phyloP scores from a whole-genome alignment of 2,329 filamentous ascomycete genomes.

The Penicillium olsonii region DNA sequence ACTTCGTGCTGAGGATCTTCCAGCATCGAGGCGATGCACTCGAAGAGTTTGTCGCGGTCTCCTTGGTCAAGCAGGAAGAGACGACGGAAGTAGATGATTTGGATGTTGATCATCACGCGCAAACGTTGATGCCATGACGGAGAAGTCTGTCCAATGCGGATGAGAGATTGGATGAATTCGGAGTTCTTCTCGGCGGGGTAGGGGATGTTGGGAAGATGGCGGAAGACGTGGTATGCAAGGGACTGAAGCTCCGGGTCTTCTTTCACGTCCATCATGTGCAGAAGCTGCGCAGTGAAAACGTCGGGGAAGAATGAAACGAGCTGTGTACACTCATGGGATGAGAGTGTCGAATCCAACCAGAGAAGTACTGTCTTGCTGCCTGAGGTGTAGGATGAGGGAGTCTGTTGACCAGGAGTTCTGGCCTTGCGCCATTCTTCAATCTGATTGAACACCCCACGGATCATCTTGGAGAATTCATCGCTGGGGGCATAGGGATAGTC shows the following conservation, averaged over 20 bases:
- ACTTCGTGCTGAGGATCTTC: conserved; percentile 91
- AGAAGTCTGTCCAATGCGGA: conserved; percentile 81
- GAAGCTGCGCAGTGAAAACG: conserved; percentile 83
- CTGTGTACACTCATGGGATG: conserved; percentile 88
- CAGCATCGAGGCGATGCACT: conserved; percentile 94
- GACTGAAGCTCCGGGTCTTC: conserved; percentile 95
- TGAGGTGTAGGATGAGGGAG: conserved; percentile 89
- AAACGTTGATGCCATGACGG: conserved; percentile 94
- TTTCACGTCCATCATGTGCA: conserved; percentile 99
- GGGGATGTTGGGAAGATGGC: conserved; percentile 92
- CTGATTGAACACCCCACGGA: conserved; percentile 73
- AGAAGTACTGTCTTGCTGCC: conserved; percentile 93
- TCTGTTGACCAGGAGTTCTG: conserved; percentile 83
- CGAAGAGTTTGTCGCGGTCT: conserved; percentile 79
- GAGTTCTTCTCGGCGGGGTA: conserved; percentile 84
- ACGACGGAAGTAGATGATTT: conserved; percentile 96
- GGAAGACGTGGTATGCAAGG: conserved; percentile 93
- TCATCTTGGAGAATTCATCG: conserved; percentile 69
- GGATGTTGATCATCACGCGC: conserved; percentile 94
- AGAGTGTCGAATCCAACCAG: conserved; percentile 90
- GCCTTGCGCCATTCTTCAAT: conserved; percentile 87
- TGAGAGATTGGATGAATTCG: conserved; percentile 80
- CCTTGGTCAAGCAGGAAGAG: conserved; percentile 78
- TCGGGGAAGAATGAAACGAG: conserved; percentile 88
- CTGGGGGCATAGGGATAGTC: conserved; percentile 79